Conservation (phyloP, 768 basidiomycete genomes). For the Russula vinacea region DNA sequence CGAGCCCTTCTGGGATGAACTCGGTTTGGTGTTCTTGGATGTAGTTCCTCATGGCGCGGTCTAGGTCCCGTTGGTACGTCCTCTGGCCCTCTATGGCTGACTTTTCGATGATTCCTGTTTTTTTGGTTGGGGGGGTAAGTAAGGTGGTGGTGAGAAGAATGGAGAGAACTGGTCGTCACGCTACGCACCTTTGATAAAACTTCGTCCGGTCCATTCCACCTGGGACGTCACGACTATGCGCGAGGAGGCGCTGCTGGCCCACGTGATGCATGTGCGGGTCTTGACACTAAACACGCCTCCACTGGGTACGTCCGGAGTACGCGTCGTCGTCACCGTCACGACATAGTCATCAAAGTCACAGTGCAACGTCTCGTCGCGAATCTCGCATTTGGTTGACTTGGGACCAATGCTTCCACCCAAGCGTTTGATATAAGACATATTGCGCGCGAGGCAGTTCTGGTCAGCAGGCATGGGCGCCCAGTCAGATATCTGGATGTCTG, state of each 20-base stretch:
- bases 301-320: slow-evolving; percentile 91
- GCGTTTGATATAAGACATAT: slow-evolving; percentile 97
- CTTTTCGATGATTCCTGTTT: slow-evolving; percentile 87
- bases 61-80: slow-evolving; percentile 77
- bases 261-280: slow-evolving; percentile 92
- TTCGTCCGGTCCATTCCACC: slow-evolving; percentile 95
- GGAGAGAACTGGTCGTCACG: background rate
- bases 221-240: slow-evolving; percentile 83
- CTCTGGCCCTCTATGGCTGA: slow-evolving; percentile 92
- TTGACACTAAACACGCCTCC: slow-evolving; percentile 92
- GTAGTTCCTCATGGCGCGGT: slow-evolving; percentile 80
- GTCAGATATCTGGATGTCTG: slow-evolving; percentile 94
- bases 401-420: slow-evolving; percentile 85
- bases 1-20: slow-evolving; percentile 82
- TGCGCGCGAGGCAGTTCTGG: slow-evolving; percentile 71
- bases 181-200: slow-evolving; percentile 93
- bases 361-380: slow-evolving; percentile 78
- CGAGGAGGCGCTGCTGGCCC: slow-evolving; percentile 78
- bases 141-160: background rate
- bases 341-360: slow-evolving; percentile 84
- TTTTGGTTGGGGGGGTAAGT: no score
- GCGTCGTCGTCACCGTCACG: slow-evolving; percentile 81
- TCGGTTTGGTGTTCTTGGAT: slow-evolving; percentile 87
- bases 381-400: slow-evolving; percentile 93
- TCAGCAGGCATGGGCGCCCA: slow-evolving; percentile 71